Conservation (phyloP, 2,329 filamentous ascomycete genomes). For the Ascochyta clinopodiicola region DNA sequence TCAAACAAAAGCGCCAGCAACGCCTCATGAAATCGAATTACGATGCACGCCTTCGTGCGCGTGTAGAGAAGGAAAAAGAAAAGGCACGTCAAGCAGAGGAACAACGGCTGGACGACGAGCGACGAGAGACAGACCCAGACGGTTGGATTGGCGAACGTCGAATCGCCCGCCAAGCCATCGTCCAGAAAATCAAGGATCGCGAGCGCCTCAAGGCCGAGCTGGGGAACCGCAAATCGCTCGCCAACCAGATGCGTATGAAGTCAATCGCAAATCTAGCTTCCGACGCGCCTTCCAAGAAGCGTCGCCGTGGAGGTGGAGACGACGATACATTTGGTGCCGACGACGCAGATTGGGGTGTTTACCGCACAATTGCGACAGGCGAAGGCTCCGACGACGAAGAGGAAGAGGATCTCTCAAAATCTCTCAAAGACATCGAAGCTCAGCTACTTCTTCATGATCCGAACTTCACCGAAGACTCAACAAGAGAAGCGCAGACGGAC, state of each 20-base stretch:
- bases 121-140: constrained; percentile 82
- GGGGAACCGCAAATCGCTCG: constrained; percentile 94
- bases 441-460: constrained; percentile 88
- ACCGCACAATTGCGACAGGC: constrained; percentile 87
- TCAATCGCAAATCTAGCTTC: constrained; percentile 94
- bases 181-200: constrained; percentile 88
- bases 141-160: constrained; percentile 86
- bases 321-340: constrained; percentile 97
- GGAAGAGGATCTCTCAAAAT: constrained; percentile 81
- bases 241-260: constrained; percentile 98
- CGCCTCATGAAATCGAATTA: constrained; percentile 92
- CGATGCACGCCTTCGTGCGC: constrained; percentile 90
- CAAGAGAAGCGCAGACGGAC: constrained; percentile 88
- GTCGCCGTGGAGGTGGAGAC: constrained; percentile 82
- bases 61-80: constrained; percentile 93
- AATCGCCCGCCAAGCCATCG: constrained; percentile 71
- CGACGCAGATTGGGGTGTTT: constrained; percentile 97
- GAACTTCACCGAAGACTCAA: constrained; percentile 89
- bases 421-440: constrained; percentile 78
- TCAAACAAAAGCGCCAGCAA: constrained; percentile 94
- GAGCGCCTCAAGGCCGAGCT: constrained; percentile 93
- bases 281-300: constrained; percentile 82
- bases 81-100: constrained; percentile 84
- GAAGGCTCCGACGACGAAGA: constrained; percentile 85
- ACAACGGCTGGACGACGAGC: constrained; percentile 81